Conservation (phyloP, 345 rosid genomes). For the Sonneratia caseolaris region DNA sequence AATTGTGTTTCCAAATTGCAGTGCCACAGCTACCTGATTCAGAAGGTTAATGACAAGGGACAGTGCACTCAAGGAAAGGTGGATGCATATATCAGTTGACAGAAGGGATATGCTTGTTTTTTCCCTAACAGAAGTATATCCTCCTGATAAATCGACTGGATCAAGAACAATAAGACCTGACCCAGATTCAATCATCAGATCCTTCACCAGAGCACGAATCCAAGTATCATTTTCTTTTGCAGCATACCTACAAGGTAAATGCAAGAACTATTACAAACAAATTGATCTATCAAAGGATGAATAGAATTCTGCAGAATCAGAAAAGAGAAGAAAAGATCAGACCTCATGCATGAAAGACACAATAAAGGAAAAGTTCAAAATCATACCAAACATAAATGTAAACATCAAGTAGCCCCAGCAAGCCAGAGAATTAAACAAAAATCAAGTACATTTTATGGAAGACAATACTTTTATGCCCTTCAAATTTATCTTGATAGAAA, state of each 20-base stretch:
- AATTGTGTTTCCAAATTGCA: conserved; percentile 78
- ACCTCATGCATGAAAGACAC: neutral
- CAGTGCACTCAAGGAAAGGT: conserved; percentile 74
- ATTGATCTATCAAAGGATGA: neutral
- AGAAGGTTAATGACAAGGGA: conserved; percentile 82
- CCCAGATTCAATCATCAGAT: conserved; percentile 81
- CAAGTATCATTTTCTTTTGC: conserved; percentile 90
- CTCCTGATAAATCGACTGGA: conserved; percentile 85
- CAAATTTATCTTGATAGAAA: neutral
- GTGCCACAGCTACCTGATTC: conserved; percentile 65
- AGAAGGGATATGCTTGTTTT: conserved; percentile 77
- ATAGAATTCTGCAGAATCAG: neutral
- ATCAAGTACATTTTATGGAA: neutral
- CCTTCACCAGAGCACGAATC: conserved; percentile 81
- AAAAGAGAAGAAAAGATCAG: neutral
- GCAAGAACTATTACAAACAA: neutral
- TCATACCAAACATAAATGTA: neutral
- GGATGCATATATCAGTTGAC: conserved; percentile 77
- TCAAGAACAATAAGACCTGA: conserved; percentile 91
- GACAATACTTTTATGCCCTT: neutral
- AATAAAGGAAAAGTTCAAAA: neutral
- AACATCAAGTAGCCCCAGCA: neutral
- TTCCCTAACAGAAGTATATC: conserved; percentile 84
- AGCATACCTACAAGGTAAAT: conserved; percentile 25
- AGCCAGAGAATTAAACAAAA: neutral